Percentiles rank a stretch among this genome's conserved stretches.
Evolutionary conservation across 1,139 yeast species (phyloP).

Genomic region (Taphrina populina): DNA sequence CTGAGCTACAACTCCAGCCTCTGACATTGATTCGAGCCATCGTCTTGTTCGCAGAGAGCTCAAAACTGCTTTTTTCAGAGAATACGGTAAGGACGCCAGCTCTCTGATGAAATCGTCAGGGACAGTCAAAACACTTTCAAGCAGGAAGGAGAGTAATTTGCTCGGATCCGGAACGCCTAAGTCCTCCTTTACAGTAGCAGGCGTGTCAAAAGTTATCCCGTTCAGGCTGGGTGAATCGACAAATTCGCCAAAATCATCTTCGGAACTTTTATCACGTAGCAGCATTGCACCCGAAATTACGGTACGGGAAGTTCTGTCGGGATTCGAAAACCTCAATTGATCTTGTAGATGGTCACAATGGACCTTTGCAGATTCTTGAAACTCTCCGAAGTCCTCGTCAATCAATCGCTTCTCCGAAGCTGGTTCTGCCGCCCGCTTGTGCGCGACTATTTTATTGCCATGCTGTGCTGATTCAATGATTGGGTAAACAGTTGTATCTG

Average conservation of each 20-base stretch:
- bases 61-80: constrained; percentile 37
- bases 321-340: neutral
- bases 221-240: constrained; percentile 14
- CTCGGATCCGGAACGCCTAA: neutral
- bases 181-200: neutral
- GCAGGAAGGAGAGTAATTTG: constrained; percentile 35
- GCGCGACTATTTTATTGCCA: too few species aligned
- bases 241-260: constrained; percentile 23
- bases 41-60: constrained; percentile 34
- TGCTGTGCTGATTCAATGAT: too few species aligned
- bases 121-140: constrained; percentile 35
- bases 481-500: too few species aligned
- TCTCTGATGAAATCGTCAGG: constrained; percentile 37
- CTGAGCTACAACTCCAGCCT: constrained; percentile 36
- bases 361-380: too few species aligned
- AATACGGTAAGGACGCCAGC: constrained; percentile 37
- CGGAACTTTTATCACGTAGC: neutral
- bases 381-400: too few species aligned
- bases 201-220: neutral
- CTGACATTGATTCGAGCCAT: constrained; percentile 35
- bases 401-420: too few species aligned
- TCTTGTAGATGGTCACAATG: too few species aligned
- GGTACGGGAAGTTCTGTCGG: neutral
- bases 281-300: neutral
- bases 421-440: too few species aligned